Percentiles rank a stretch among this genome's conserved stretches.
phyloP scores from a whole-genome alignment of 2,329 filamentous ascomycete species.

The Colletotrichum agaves region DNA sequence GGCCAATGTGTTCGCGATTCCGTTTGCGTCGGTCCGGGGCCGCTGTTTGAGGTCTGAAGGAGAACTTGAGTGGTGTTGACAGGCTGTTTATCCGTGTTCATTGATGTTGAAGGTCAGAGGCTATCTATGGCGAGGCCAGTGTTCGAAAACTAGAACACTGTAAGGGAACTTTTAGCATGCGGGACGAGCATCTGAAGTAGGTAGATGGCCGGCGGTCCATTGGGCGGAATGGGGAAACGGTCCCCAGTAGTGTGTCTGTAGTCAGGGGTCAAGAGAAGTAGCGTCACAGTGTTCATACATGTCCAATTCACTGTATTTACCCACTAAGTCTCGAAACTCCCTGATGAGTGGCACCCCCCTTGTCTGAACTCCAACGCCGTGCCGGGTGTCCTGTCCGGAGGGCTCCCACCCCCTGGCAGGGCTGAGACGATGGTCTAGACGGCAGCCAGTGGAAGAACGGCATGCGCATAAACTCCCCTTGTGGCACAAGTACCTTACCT shows the following conservation, averaged over 20 bases:
- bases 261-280: neutral
- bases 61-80: neutral
- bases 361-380: neutral
- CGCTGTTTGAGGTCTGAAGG: neutral
- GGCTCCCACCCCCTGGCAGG: neutral
- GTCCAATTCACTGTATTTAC: slow-evolving; percentile 22
- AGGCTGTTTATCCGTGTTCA: neutral
- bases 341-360: neutral
- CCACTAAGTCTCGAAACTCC: slow-evolving; percentile 20
- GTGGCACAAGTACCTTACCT: neutral
- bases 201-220: neutral
- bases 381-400: neutral
- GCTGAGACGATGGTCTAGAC: neutral
- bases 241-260: neutral
- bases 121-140: slow-evolving; percentile 1
- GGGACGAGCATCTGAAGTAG: neutral
- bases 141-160: neutral
- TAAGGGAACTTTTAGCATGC: neutral
- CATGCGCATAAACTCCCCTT: neutral
- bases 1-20: slow-evolving; percentile 4
- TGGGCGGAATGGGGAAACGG: neutral
- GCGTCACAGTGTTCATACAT: neutral
- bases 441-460: neutral
- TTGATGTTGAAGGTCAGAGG: neutral
- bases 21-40: neutral